phyloP scores from a whole-genome alignment of 306 rosid species.

The Sphenostylis stenocarpa region DNA sequence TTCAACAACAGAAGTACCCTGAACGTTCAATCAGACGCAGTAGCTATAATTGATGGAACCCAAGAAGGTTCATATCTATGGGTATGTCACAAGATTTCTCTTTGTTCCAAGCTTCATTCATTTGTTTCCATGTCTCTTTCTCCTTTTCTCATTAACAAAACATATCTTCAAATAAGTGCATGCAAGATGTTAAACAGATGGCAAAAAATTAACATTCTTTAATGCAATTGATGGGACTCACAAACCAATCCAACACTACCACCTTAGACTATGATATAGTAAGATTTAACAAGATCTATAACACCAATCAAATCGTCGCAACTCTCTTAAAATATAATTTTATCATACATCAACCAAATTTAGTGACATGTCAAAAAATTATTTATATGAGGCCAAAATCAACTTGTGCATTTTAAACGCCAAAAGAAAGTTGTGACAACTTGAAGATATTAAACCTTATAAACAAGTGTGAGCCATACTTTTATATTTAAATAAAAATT shows the following conservation, averaged over 20 bases:
- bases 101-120: neutral
- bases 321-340: too few species aligned
- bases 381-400: too few species aligned
- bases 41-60: conserved; percentile 61
- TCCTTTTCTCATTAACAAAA: neutral
- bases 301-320: too few species aligned
- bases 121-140: neutral
- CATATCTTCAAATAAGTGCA: neutral
- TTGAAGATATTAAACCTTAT: too few species aligned
- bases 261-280: neutral
- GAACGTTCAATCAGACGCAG: conserved; percentile 40
- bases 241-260: neutral
- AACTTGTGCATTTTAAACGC: too few species aligned
- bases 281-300: neutral
- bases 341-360: too few species aligned
- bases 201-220: neutral
- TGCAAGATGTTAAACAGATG: too few species aligned
- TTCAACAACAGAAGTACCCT: conserved; percentile 48
- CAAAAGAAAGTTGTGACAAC: too few species aligned
- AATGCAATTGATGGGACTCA: neutral
- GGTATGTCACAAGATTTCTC: neutral
- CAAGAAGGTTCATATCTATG: conserved; percentile 72
- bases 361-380: too few species aligned
- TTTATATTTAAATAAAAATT: too few species aligned
- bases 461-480: too few species aligned